Percentiles rank a stretch among this genome's conserved stretches.
phyloP scores from a whole-genome alignment of 768 basidiomycete genomes.

The Rhizopogon vinicolor region DNA sequence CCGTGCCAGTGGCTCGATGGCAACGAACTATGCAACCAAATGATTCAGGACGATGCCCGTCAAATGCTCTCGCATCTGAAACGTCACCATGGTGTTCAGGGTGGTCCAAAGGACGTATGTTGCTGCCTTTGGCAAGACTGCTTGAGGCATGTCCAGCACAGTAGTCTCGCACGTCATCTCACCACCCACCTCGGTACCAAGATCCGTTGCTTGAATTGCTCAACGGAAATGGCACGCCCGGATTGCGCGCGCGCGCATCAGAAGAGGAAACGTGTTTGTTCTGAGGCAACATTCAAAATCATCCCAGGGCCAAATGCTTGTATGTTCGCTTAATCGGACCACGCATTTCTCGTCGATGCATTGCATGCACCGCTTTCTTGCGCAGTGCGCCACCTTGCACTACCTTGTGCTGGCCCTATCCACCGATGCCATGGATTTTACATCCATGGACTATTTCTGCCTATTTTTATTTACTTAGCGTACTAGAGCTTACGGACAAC shows the following conservation, averaged over 20 bases:
- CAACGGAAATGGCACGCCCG: not conserved
- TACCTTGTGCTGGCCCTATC: no score
- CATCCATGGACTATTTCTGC: no score
- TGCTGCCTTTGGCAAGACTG: constrained; percentile 1
- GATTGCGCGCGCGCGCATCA: not conserved
- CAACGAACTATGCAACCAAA: no score
- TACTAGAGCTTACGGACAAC: no score
- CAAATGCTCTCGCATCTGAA: constrained; percentile 1
- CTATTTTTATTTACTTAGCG: no score
- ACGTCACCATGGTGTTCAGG: not conserved
- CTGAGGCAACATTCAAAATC: not conserved
- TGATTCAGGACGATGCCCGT: not conserved
- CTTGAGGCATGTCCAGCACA: not conserved
- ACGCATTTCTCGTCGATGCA: not conserved
- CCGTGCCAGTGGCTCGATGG: no score
- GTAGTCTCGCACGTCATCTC: constrained; percentile 3
- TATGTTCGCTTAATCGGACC: no score
- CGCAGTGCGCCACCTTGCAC: no score
- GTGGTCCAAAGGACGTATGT: not conserved
- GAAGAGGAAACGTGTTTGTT: not conserved
- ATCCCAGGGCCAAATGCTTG: not conserved
- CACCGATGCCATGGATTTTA: no score
- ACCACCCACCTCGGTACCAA: constrained; percentile 1
- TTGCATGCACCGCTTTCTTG: no score
- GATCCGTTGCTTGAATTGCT: not conserved